Conservation (phyloP, 768 basidiomycete genomes). For the Amyloporia xantha region DNA sequence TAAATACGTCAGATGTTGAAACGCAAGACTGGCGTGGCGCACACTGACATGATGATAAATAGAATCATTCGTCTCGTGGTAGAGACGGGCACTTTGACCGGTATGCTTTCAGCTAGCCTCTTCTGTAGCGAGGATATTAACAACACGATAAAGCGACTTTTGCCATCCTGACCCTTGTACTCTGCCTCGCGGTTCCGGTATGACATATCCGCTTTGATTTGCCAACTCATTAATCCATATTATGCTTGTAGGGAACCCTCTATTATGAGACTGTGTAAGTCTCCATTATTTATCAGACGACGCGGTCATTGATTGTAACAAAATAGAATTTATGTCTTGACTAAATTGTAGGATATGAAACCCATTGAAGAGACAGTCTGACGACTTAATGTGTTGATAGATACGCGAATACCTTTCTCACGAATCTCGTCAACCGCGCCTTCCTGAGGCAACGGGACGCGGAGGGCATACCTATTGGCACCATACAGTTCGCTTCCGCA, state of each 20-base stretch:
- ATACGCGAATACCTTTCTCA: conserved; percentile 2
- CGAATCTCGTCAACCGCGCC: background rate
- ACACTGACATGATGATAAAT: conserved; percentile 4
- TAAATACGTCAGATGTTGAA: background rate
- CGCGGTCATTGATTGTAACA: background rate
- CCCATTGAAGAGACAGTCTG: background rate
- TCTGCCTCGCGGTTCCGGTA: background rate
- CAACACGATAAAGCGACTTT: background rate
- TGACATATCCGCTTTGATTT: background rate
- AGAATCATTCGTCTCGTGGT: conserved; percentile 2
- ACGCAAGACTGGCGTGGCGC: conserved; percentile 1
- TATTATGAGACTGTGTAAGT: background rate
- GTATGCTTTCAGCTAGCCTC: background rate
- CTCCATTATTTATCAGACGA: background rate
- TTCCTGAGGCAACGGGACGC: too few relatives aligned
- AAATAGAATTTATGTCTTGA: background rate
- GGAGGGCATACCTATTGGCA: too few relatives aligned
- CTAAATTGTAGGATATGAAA: background rate
- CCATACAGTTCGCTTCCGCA: too few relatives aligned
- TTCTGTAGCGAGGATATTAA: background rate
- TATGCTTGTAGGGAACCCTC: background rate
- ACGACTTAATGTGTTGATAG: background rate
- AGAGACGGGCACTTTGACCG: conserved; percentile 7
- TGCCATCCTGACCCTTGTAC: background rate
- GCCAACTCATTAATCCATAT: background rate